Conservation (phyloP, 2,329 filamentous ascomycete genomes). For the Botrytis galanthina region DNA sequence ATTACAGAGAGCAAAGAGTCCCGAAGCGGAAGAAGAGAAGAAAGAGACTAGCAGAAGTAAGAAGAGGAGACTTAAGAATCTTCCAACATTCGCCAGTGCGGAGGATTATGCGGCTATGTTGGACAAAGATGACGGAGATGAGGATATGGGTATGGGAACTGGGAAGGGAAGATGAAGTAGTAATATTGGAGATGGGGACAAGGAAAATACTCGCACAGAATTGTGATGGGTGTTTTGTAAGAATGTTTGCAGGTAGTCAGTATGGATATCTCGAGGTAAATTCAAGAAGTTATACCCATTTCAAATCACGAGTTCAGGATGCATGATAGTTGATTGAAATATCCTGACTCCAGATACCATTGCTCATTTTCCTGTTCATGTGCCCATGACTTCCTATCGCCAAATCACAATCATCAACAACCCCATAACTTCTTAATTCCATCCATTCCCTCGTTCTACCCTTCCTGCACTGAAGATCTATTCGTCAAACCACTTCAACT, state of each 20-base stretch:
- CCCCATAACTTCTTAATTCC: too few species aligned
- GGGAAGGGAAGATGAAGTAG: not conserved
- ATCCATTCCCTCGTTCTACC: not conserved
- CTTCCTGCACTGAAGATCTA: slow-evolving; percentile 18
- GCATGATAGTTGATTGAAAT: not conserved
- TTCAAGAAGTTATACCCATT: slow-evolving; percentile 3
- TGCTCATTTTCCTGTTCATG: not conserved
- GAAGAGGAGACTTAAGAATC: slow-evolving; percentile 79
- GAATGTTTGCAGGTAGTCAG: not conserved
- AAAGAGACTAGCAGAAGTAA: slow-evolving; percentile 53
- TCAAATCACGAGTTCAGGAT: not conserved
- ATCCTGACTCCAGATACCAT: not conserved
- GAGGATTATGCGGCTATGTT: slow-evolving; percentile 92
- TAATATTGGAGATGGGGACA: not conserved
- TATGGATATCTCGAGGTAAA: not conserved
- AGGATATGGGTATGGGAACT: slow-evolving; percentile 29
- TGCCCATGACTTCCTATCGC: not conserved
- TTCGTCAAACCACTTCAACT: slow-evolving; percentile 55
- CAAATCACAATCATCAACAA: not conserved
- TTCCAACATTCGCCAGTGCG: slow-evolving; percentile 89
- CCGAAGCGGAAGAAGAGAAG: slow-evolving; percentile 39
- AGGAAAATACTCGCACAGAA: not conserved
- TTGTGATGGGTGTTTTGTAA: not conserved
- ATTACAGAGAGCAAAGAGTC: slow-evolving; percentile 39
- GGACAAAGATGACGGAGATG: slow-evolving; percentile 62